Base-by-base conservation (phyloP, 345 rosid species). In the Eucalyptus cloeziana region DNA sequence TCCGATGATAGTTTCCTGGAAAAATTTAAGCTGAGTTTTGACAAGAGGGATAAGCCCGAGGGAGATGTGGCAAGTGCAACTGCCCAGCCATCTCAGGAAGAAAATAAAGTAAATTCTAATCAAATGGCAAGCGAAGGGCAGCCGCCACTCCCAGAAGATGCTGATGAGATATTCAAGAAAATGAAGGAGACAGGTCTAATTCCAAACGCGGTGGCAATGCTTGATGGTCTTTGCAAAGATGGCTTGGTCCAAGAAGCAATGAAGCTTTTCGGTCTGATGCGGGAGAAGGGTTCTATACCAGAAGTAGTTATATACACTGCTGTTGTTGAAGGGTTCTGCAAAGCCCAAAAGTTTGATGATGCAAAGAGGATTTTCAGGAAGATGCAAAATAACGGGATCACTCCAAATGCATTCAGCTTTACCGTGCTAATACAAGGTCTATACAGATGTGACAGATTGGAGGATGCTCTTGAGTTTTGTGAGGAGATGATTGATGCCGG, bases 221-320 rank as follows among this genome's bases (percentile, higher is more conserved):
- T 98, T 40, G 99, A 98, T 86, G 99, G 99, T 7, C 96, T 96
- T 31, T 98, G 98, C 93, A 98, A 96, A 91, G 98, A 98, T 87
- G 98, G 99, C 15, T 97, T 98, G 49, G 93, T 95, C 44, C 97
- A 95, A 31, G 99, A 96, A 89, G 99, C 99, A 27, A 93, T 98
- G 98, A 96, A 97, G 90, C 97, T 97, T 51, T 98, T 98, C 40
- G 96, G 94, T 49, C 64, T 88, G 88, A 96, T 98, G 96, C 95
- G 98, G 13, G 97, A 97, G 89, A 96, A 94, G 89, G 98, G 98
- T 79, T 93, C 97, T 8, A 95, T 96, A 87, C 99, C 99, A 22
- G 99, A 98, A 86, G 96, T 96, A 60, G 98, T 97, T 86, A 89
- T 97, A 87, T 97, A 98, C 93, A 96, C 99, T 14, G 99, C 98